These are phyloP conservation scores for Sugiyamaella japonica DNA, from an alignment of 1,139 yeast genomes.

Conservation along the genomic window DNA sequence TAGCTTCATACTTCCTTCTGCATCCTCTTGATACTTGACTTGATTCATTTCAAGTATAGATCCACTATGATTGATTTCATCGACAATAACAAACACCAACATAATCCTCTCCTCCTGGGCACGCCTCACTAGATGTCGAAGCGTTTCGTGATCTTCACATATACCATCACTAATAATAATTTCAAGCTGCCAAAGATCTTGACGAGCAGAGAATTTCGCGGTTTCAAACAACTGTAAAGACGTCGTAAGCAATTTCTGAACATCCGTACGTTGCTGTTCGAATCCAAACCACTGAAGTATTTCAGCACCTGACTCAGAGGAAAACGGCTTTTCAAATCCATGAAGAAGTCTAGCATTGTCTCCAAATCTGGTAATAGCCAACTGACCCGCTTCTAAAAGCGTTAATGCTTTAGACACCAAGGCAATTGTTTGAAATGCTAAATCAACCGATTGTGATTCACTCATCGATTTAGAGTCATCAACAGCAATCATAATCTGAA, in stretches of 20 bases:
- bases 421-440: slow-evolving; percentile 94
- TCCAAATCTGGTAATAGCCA: slow-evolving; percentile 90
- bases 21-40: slow-evolving; percentile 72
- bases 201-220: slow-evolving; percentile 47
- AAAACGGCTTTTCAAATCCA: slow-evolving; percentile 83
- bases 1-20: slow-evolving; percentile 68
- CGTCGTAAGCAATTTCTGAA: slow-evolving; percentile 65
- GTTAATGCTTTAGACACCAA: slow-evolving; percentile 91
- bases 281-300: slow-evolving; percentile 89
- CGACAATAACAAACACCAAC: slow-evolving; percentile 93
- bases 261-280: slow-evolving; percentile 85
- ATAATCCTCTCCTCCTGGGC: slow-evolving; percentile 92
- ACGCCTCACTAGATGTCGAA: slow-evolving; percentile 78
- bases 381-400: slow-evolving; percentile 91
- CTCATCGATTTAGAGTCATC: slow-evolving; percentile 98
- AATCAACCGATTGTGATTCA: slow-evolving; percentile 82
- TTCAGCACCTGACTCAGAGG: slow-evolving; percentile 77
- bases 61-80: slow-evolving; percentile 80
- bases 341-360: slow-evolving; percentile 82
- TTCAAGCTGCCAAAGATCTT: slow-evolving; percentile 88
- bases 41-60: slow-evolving; percentile 95
- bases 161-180: slow-evolving; percentile 95
- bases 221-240: slow-evolving; percentile 75
- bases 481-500: slow-evolving; percentile 95
- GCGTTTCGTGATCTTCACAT: slow-evolving; percentile 87